Conservation (phyloP, 495 filamentous ascomycete genomes). For the Penicillium steckii region DNA sequence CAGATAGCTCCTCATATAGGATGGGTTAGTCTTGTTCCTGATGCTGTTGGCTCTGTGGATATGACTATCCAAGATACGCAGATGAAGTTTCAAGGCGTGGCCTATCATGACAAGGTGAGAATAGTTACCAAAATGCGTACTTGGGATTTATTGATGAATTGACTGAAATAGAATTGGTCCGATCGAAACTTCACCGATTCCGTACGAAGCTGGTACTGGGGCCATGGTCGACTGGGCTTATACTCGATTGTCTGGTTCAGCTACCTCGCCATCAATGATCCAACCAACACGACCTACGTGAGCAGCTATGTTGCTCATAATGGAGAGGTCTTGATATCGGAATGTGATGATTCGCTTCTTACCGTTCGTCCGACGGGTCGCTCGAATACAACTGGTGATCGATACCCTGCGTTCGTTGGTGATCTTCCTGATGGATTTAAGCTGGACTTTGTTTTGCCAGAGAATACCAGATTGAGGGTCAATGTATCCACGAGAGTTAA, state of each 20-base stretch:
- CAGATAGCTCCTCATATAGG: slow-evolving; percentile 30
- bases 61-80: slow-evolving; percentile 23
- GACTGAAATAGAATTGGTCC: slow-evolving; percentile 29
- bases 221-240: slow-evolving; percentile 35
- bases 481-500: slow-evolving; percentile 17
- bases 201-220: slow-evolving; percentile 38
- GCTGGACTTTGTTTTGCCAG: slow-evolving; percentile 12
- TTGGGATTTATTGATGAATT: neutral
- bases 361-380: slow-evolving; percentile 15
- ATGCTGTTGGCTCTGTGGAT: slow-evolving; percentile 28
- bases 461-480: slow-evolving; percentile 8
- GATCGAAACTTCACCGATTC: slow-evolving; percentile 19
- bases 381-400: slow-evolving; percentile 10
- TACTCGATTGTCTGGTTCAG: slow-evolving; percentile 45
- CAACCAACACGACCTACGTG: slow-evolving; percentile 22
- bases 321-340: slow-evolving; percentile 14
- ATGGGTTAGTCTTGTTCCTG: slow-evolving; percentile 37
- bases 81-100: slow-evolving; percentile 34
- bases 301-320: slow-evolving; percentile 33
- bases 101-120: slow-evolving; percentile 42
- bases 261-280: slow-evolving; percentile 16
- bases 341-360: slow-evolving; percentile 15
- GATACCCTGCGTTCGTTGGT: slow-evolving; percentile 19
- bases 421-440: slow-evolving; percentile 22
- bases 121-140: neutral